These are phyloP conservation scores for Raphidocelis subcapitata DNA, from an alignment of 139 green algal genomes.

Conservation along the genomic window DNA sequence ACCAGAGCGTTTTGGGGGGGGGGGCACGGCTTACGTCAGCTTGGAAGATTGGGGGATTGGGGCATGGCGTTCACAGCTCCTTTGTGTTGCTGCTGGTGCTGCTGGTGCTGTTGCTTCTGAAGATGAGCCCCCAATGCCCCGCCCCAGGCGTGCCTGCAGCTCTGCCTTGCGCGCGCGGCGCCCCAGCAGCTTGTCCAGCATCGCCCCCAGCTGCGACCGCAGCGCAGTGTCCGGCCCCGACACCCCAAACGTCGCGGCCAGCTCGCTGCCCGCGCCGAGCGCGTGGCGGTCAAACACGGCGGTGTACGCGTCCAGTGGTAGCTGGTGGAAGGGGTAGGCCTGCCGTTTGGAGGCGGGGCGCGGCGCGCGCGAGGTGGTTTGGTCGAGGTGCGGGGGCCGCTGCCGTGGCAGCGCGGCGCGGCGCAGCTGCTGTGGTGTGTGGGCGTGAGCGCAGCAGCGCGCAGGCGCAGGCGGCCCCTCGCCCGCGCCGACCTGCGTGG, in stretches of 20 bases:
- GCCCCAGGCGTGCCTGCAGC: constrained; percentile 2
- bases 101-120: not conserved
- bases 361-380: not conserved
- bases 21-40: not conserved
- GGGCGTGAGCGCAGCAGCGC: not conserved
- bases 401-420: too few relatives aligned
- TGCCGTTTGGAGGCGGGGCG: not conserved
- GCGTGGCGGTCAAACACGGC: constrained; percentile 16
- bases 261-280: not conserved
- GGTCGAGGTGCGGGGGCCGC: not conserved
- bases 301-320: not conserved
- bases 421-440: not conserved
- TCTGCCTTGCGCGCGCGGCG: constrained; percentile 22
- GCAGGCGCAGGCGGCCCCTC: not conserved
- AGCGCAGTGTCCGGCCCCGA: not conserved
- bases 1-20: not conserved
- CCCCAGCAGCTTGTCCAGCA: constrained; percentile 21
- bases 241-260: constrained; percentile 1
- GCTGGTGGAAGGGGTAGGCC: not conserved
- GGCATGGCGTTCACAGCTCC: not conserved
- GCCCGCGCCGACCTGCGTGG: not conserved
- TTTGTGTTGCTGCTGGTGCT: not conserved
- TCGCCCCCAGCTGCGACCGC: constrained; percentile 22
- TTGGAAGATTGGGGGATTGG: too few relatives aligned
- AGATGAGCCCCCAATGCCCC: not conserved